phyloP scores from a whole-genome alignment of 2,329 filamentous ascomycete species.

The Fusarium brachygibbosum region DNA sequence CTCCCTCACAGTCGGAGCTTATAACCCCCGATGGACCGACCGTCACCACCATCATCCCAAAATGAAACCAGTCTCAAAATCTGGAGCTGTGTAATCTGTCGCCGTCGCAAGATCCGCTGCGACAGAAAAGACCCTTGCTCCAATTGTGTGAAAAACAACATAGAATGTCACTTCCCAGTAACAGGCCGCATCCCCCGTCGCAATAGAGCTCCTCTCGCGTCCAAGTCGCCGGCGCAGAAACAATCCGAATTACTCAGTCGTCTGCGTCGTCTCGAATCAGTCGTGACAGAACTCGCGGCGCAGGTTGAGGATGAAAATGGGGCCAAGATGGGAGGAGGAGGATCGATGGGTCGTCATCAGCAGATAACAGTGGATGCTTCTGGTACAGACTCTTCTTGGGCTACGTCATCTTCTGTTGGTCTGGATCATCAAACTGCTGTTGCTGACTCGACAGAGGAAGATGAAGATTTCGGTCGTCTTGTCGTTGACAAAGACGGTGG shows the following conservation, averaged over 20 bases:
- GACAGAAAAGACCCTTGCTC: slow-evolving; percentile 51
- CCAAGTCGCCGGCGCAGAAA: slow-evolving; percentile 46
- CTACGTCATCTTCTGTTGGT: slow-evolving; percentile 6
- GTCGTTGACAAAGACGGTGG: slow-evolving; percentile 46
- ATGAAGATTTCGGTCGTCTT: slow-evolving; percentile 51
- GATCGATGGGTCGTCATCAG: background rate
- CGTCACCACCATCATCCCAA: slow-evolving; percentile 12
- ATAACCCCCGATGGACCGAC: slow-evolving; percentile 41
- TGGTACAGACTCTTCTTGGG: slow-evolving; percentile 10
- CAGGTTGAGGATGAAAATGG: slow-evolving; percentile 50
- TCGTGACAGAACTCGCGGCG: slow-evolving; percentile 51
- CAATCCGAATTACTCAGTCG: slow-evolving; percentile 51
- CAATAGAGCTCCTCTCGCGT: slow-evolving; percentile 30
- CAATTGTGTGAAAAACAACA: slow-evolving; percentile 45
- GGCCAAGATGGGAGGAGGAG: slow-evolving; percentile 8
- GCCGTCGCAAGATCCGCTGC: slow-evolving; percentile 51
- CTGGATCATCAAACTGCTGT: background rate
- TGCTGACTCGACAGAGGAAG: slow-evolving; percentile 38
- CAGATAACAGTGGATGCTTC: slow-evolving; percentile 26
- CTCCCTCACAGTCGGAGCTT: slow-evolving; percentile 14
- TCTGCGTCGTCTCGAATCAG: slow-evolving; percentile 49
- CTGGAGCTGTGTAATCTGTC: slow-evolving; percentile 53
- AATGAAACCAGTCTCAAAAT: slow-evolving; percentile 41
- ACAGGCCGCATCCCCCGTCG: slow-evolving; percentile 51
- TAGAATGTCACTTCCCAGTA: slow-evolving; percentile 52